Percentiles rank a stretch among this genome's conserved stretches.
phyloP scores from a whole-genome alignment of 2,329 filamentous ascomycete genomes.

The Cytospora mali region DNA sequence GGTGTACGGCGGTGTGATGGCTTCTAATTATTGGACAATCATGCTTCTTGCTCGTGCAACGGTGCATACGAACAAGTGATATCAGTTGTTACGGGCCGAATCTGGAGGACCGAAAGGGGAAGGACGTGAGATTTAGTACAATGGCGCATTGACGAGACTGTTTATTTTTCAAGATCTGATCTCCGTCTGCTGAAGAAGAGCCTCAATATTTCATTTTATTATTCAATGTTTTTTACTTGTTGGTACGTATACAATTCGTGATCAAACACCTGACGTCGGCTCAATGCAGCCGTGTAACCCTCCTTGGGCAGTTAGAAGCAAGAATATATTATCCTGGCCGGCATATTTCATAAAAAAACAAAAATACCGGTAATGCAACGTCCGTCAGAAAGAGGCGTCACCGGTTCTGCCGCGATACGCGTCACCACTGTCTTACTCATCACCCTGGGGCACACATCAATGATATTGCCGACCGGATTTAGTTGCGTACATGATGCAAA shows the following conservation, averaged over 20 bases:
- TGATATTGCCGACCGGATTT: neutral
- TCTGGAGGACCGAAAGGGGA: neutral
- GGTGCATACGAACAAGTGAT: neutral
- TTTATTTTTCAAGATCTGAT: constrained; percentile 2
- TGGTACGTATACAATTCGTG: no score
- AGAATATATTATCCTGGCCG: neutral
- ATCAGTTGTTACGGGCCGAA: neutral
- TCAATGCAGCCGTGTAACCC: no score
- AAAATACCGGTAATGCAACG: no score
- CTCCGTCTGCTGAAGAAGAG: no score
- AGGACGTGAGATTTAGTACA: neutral
- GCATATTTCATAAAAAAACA: neutral
- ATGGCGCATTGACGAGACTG: neutral
- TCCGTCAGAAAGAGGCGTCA: neutral
- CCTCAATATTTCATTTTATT: no score
- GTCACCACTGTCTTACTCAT: neutral
- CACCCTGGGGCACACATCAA: neutral
- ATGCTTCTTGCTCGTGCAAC: neutral
- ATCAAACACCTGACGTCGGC: no score
- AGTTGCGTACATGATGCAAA: neutral
- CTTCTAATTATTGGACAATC: neutral
- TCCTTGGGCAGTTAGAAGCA: no score
- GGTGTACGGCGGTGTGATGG: neutral
- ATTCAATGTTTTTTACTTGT: no score
- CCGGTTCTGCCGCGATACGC: neutral